phyloP scores from a whole-genome alignment of 768 basidiomycete genomes.

The Tephrocybe sp. region DNA sequence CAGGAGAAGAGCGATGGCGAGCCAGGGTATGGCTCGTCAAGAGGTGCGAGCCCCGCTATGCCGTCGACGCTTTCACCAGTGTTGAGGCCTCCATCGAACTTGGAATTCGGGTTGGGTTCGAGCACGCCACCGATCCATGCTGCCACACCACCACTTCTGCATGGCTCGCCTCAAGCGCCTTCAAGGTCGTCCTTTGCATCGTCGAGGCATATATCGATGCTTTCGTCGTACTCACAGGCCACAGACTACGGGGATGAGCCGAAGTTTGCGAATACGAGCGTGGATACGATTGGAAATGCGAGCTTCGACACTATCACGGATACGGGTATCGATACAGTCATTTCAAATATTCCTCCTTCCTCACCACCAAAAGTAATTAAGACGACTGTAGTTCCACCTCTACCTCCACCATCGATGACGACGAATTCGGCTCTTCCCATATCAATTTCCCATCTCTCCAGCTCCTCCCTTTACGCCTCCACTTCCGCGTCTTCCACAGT shows the following conservation, averaged over 20 bases:
- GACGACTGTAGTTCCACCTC: no score
- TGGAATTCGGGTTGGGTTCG: not conserved
- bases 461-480: conserved; percentile 4
- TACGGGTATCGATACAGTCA: not conserved
- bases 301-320: no score
- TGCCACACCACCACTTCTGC: not conserved
- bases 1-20: conserved; percentile 8
- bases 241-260: not conserved
- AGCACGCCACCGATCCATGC: not conserved
- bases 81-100: not conserved
- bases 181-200: not conserved
- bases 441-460: not conserved
- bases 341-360: not conserved
- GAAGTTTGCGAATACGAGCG: not conserved
- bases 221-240: conserved; percentile 10
- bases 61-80: not conserved
- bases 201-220: conserved; percentile 6
- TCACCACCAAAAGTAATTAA: no score
- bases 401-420: not conserved
- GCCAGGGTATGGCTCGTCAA: not conserved
- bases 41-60: not conserved
- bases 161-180: not conserved
- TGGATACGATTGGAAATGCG: not conserved
- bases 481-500: not conserved
- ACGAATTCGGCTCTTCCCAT: not conserved